A percentile compares a stretch with the other conserved stretches of the same genome.
Evolutionary conservation across 805 yeast species (phyloP).

Genomic region (Wickerhamiella galacta): DNA sequence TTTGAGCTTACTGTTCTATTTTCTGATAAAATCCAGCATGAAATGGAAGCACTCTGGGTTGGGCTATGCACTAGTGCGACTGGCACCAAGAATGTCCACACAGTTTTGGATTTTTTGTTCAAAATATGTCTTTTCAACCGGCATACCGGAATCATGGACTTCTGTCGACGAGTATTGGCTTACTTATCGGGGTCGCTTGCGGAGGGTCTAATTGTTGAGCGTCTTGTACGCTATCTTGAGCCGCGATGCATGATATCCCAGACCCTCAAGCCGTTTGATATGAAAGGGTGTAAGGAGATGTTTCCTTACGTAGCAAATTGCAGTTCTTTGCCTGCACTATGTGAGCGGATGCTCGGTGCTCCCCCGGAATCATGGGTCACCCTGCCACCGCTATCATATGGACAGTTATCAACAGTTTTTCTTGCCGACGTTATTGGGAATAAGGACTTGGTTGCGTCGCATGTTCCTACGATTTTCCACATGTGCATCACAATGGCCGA

Average conservation of each 20-base stretch:
- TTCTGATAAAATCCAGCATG: constrained; percentile 59
- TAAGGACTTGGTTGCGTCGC: constrained; percentile 40
- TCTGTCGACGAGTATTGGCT: constrained; percentile 65
- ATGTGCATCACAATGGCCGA: constrained; percentile 67
- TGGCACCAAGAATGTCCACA: constrained; percentile 42
- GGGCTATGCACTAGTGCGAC: constrained; percentile 70
- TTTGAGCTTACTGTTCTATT: constrained; percentile 73
- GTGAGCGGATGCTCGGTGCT: constrained; percentile 25
- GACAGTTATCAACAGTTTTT: constrained; percentile 74
- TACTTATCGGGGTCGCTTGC: constrained; percentile 39
- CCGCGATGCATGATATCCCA: constrained; percentile 87
- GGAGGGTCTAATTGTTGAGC: constrained; percentile 38
- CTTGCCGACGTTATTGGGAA: constrained; percentile 63
- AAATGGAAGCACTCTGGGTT: constrained; percentile 89
- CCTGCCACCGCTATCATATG: constrained; percentile 57
- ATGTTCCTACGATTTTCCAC: constrained; percentile 62
- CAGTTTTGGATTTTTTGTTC: constrained; percentile 53
- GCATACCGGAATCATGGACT: constrained; percentile 58
- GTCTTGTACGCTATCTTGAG: constrained; percentile 50
- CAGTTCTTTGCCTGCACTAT: constrained; percentile 36
- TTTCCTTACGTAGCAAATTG: constrained; percentile 70
- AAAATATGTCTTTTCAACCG: constrained; percentile 51
- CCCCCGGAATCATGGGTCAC: not conserved
- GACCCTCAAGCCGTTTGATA: constrained; percentile 23
- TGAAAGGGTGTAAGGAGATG: constrained; percentile 22